These are phyloP conservation scores for Globisporangium abappressorium DNA, from an alignment of 352 stramenopile genomes.

Conservation along the genomic window DNA sequence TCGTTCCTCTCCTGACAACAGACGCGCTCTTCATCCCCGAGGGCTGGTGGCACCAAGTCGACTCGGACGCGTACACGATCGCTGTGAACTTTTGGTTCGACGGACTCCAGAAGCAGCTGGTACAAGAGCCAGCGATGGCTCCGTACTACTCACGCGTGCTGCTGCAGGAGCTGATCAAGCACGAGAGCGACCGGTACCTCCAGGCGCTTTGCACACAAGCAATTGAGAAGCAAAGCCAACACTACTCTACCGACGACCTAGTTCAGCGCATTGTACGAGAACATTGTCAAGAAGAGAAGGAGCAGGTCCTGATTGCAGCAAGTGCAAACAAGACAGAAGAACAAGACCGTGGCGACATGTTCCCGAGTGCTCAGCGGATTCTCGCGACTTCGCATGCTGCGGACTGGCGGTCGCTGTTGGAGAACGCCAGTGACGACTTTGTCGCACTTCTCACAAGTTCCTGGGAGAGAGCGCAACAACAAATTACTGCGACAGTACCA, in stretches of 20 bases:
- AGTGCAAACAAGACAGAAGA: neutral
- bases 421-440: slow-evolving; percentile 36
- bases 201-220: slow-evolving; percentile 11
- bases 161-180: slow-evolving; percentile 56
- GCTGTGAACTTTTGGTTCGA: slow-evolving; percentile 85
- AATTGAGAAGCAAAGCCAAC: slow-evolving; percentile 8
- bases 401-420: slow-evolving; percentile 34
- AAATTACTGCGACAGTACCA: neutral
- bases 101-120: slow-evolving; percentile 52
- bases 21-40: slow-evolving; percentile 78
- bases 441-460: slow-evolving; percentile 33
- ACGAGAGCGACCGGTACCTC: slow-evolving; percentile 32
- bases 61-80: slow-evolving; percentile 71
- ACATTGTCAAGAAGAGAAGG: slow-evolving; percentile 24
- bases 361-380: slow-evolving; percentile 1
- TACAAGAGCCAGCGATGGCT: slow-evolving; percentile 35
- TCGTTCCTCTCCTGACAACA: slow-evolving; percentile 14
- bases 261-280: slow-evolving; percentile 12
- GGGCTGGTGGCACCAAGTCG: slow-evolving; percentile 86
- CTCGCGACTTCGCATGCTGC: slow-evolving; percentile 20
- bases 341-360: neutral
- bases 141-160: slow-evolving; percentile 69
- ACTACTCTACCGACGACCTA: slow-evolving; percentile 7
- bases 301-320: slow-evolving; percentile 31
- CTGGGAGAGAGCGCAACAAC: slow-evolving; percentile 34